Evolutionary conservation across 2,329 filamentous ascomycete genomes (phyloP).

Genomic region (Aspergillus sp.): DNA sequence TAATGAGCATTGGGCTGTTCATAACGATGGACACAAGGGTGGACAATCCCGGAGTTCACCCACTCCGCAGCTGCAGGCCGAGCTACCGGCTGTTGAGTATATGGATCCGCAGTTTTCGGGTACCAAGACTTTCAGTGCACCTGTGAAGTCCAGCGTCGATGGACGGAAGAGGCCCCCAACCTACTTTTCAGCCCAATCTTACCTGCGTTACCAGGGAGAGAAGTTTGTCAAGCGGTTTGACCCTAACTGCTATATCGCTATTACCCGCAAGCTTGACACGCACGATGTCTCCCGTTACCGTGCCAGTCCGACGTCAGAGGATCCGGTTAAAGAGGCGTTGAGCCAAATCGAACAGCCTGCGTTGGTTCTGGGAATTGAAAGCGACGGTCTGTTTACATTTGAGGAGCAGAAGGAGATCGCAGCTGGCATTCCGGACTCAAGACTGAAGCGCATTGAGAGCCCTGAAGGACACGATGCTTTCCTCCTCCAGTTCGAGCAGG

Average conservation of each 20-base stretch:
- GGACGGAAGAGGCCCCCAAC: slow-evolving; percentile 52
- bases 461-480: slow-evolving; percentile 96
- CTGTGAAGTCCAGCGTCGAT: slow-evolving; percentile 24
- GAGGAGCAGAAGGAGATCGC: slow-evolving; percentile 93
- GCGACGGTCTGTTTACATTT: slow-evolving; percentile 92
- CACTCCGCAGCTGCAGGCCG: slow-evolving; percentile 16
- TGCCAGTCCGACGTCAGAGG: slow-evolving; percentile 32
- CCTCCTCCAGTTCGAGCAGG: slow-evolving; percentile 92
- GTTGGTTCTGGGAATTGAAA: slow-evolving; percentile 88
- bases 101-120: slow-evolving; percentile 67
- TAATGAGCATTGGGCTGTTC: slow-evolving; percentile 69
- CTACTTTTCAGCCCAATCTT: slow-evolving; percentile 98
- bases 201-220: slow-evolving; percentile 88
- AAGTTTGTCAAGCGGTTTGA: slow-evolving; percentile 98
- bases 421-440: slow-evolving; percentile 67
- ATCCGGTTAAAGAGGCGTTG: slow-evolving; percentile 64
- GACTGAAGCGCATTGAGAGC: slow-evolving; percentile 80
- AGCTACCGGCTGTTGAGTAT: slow-evolving; percentile 29
- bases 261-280: slow-evolving; percentile 94
- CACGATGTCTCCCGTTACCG: slow-evolving; percentile 86
- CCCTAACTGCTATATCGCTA: slow-evolving; percentile 97
- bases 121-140: slow-evolving; percentile 48
- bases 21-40: slow-evolving; percentile 72
- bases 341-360: slow-evolving; percentile 79
- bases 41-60: slow-evolving; percentile 47